Evolutionary conservation across 2,329 filamentous ascomycete species (phyloP), one percentile per base, ranked within the genome.

Genomic region (Fusarium euwallaceae): DNA sequence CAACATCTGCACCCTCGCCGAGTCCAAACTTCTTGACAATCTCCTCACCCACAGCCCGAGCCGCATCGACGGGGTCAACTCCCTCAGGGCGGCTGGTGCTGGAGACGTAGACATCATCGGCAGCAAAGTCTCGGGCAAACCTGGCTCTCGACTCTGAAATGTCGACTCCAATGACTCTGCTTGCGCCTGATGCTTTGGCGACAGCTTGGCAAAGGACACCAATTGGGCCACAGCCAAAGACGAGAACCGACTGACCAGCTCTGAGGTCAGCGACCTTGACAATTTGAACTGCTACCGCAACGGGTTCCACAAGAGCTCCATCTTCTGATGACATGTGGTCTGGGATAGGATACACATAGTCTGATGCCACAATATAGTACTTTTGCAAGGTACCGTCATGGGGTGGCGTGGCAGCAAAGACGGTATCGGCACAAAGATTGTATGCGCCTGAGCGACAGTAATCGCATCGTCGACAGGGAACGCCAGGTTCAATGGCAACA

Each of bases 361-460:
- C 87, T 0, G 82, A 81, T 0, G 86, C 82, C 0, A 84, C 82
- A 39, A 81, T 82, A 76, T 86, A 89, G 77, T 86, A 89, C 69
- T 86, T 88, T 4, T 82, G 80, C 12, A 90, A 79, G 0, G 86
- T 88, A 2, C 87, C 87, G 63, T 88, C 83, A 66, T 83, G 83
- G 0, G 87, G 87, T 0, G 87, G 87, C 0, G 84, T 86, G 0
- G 87, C 87, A 9, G 87, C 87, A 67, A 89, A 89, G 7, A 85
- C 77, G 1, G 82, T 88, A 43, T 86, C 80, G 0, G 79, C 75
- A 70, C 85, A 84, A 2, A 86, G 76, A 48, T 86, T 83, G 76
- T 87, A 87, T 4, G 60, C 45, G 4, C 85, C 86, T 0, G 70
- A 64, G 6, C 83, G 81, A 74, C 87, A 88, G 64, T 81, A 79